Evolutionary conservation across 257 asterid genomes (phyloP), one percentile per base, ranked within the genome.

Genomic region (Capsicum baccatum): DNA sequence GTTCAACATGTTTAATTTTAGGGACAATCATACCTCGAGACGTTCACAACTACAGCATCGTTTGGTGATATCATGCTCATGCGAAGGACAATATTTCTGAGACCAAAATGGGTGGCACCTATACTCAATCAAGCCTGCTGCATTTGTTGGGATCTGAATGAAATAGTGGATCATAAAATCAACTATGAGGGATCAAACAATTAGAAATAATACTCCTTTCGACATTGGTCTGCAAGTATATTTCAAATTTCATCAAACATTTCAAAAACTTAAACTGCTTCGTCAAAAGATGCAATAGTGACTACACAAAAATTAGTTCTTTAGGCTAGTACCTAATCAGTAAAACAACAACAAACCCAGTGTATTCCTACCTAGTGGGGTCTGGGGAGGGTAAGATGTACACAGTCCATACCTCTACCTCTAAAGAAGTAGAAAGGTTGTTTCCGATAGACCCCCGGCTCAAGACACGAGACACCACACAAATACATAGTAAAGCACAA

Each of bases 11-110:
- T 76, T 76, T 26, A 54, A 52, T 52, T 76, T 76, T 54, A 26
- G 5, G 16, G 81, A 52, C 15, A 52, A 76, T 13, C 63, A 21
- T 87, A 97, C 99, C 98, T 97, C 99, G 83, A 95, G 88, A 83
- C 99, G 98, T 80, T 97, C 99, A 86, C 99, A 97, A 73, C 99
- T 97, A 58, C 99, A 97, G 90, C 98, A 97, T 10, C 99, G 90
- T 44, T 96, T 87, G 6, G 97, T 97, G 64, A 83, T 86, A 88
- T 97, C 99, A 35, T 91, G 93, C 86, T 97, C 99, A 73, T 97
- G 99, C 17, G 97, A 86, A 83, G 98, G 99, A 76, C 99, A 95
- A 88, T 97, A 97, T 83, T 92, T 97, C 89, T 93, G 98, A 57
- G 92, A 86, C 99, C 99, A 97, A 89, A 91, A 97, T 0, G 99